Evolutionary conservation across 2,329 filamentous ascomycete genomes (phyloP), one percentile per base, ranked within the genome.

Genomic region (Elsinoe perseae): DNA sequence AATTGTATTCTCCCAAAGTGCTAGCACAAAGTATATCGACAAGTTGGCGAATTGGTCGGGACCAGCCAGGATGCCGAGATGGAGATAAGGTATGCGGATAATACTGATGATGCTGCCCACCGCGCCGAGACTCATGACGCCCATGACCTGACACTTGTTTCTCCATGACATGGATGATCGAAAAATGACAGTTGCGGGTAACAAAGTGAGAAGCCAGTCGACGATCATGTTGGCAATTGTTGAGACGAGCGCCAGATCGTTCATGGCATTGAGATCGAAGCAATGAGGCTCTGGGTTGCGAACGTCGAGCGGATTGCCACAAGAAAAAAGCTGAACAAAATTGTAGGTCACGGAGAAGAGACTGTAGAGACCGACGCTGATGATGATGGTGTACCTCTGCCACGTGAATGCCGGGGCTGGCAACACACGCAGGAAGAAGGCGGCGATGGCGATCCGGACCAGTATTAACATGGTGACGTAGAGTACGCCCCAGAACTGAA

Each of bases 301-400:
- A 9, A 34, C 28, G n/a, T 53, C 50, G n/a, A 34, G 25, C 2
- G 28, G 27, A 34, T 50, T 28, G 21, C 44, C 44, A 25, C 44
- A 50, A 2, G 25, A 20, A 25, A 50, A 50, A 20, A 50, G 44
- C 25, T 30, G 25, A 12, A 34, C 28, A 10, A 50, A 50, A n/a
- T 25, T 25, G 32, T 38, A 34, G 27, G 30, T 21, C 10, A 34
- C 38, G 27, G 28, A 34, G 27, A 25, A 53, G 6, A 53, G 16
- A 18, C n/a, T 23, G 20, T 53, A 53, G 30, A 38, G 27, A 14
- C 27, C 27, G 20, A 53, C 50, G 16, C 28, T 34, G 32, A 25
- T 38, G 20, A 53, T 38, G 18, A 53, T 53, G 20, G 32, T 34
- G 18, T 53, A 53, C 9, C 50, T 28, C 10, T 53, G 50, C 20